These are phyloP conservation scores for Exutisphaerella laricina DNA, from an alignment of 2,329 filamentous ascomycete genomes.

Conservation along the genomic window DNA sequence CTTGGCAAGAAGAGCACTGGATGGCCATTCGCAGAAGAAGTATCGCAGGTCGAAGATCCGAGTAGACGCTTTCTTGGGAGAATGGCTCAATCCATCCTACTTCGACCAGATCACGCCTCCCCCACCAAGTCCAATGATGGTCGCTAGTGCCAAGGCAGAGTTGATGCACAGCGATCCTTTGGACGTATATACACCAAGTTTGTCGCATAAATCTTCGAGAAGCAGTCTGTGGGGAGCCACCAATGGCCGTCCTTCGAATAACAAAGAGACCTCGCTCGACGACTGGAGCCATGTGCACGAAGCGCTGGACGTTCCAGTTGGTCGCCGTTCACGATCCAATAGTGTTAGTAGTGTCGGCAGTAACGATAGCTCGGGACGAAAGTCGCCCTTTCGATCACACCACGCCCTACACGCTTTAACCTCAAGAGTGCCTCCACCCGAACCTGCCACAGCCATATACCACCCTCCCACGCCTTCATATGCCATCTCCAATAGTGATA, in stretches of 20 bases:
- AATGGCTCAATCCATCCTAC: conserved; percentile 92
- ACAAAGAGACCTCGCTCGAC: conserved; percentile 25
- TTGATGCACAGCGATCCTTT: conserved; percentile 67
- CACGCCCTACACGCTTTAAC: conserved; percentile 23
- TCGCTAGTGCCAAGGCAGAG: conserved; percentile 82
- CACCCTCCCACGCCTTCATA: conserved; percentile 73
- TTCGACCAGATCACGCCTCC: conserved; percentile 89
- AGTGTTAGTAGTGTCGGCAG: conserved; percentile 39
- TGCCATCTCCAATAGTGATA: conserved; percentile 70
- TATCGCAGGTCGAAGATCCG: conserved; percentile 59
- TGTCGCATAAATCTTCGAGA: conserved; percentile 32
- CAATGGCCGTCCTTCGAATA: conserved; percentile 17
- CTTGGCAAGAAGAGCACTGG: conserved; percentile 30
- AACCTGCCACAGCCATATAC: conserved; percentile 48
- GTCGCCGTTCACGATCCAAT: conserved; percentile 44
- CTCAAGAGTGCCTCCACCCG: conserved; percentile 22
- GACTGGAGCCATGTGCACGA: conserved; percentile 28
- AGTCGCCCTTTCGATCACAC: conserved; percentile 26
- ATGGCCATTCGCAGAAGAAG: conserved; percentile 31
- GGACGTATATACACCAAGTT: conserved; percentile 39
- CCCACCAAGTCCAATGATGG: conserved; percentile 78
- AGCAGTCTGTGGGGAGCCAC: conserved; percentile 46
- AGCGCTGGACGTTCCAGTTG: conserved; percentile 31
- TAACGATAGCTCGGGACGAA: conserved; percentile 26
- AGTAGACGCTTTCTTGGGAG: conserved; percentile 86